These are phyloP conservation scores for Aegilops bicornis DNA, from an alignment of 176 grass and related monocot species.

Conservation along the genomic window DNA sequence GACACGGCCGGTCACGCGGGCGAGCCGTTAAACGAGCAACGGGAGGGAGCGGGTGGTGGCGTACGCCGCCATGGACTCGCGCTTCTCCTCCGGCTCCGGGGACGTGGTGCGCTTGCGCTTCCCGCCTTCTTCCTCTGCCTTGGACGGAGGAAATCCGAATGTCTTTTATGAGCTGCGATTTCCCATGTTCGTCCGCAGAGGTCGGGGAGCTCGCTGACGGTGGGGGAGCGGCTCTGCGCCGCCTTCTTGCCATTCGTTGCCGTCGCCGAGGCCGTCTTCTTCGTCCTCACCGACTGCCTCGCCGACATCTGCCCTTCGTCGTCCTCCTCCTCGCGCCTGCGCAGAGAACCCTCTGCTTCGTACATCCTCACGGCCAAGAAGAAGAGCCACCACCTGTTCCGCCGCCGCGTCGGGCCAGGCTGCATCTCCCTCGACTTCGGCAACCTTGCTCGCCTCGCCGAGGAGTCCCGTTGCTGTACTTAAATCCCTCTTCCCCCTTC, in stretches of 20 bases:
- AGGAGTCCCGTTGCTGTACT: conserved; percentile 75
- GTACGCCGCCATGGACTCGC: conserved; percentile 29
- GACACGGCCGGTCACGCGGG: too few relatives aligned
- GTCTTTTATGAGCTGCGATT: background rate
- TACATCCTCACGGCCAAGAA: conserved; percentile 3
- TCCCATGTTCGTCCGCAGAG: conserved; percentile 3
- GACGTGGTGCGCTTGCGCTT: conserved; percentile 26
- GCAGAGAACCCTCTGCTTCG: background rate
- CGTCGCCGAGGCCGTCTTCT: conserved; percentile 55
- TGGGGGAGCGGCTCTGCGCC: conserved; percentile 66
- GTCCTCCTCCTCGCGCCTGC: background rate
- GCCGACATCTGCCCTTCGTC: conserved; percentile 21
- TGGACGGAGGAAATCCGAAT: too few relatives aligned
- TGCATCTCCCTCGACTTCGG: conserved; percentile 11
- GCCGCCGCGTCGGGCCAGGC: background rate
- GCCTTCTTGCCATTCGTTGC: conserved; percentile 50
- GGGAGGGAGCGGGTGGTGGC: too few relatives aligned
- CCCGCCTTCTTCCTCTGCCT: background rate
- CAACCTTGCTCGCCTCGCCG: conserved; percentile 54
- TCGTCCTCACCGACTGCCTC: conserved; percentile 60
- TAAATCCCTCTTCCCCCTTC: background rate
- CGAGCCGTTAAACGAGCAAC: too few relatives aligned
- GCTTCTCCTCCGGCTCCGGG: conserved; percentile 26
- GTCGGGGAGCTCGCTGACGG: conserved; percentile 62
- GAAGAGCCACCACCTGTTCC: background rate